These are phyloP conservation scores for Phytophthora pluvialis DNA, from an alignment of 352 stramenopile species.

Conservation along the genomic window DNA sequence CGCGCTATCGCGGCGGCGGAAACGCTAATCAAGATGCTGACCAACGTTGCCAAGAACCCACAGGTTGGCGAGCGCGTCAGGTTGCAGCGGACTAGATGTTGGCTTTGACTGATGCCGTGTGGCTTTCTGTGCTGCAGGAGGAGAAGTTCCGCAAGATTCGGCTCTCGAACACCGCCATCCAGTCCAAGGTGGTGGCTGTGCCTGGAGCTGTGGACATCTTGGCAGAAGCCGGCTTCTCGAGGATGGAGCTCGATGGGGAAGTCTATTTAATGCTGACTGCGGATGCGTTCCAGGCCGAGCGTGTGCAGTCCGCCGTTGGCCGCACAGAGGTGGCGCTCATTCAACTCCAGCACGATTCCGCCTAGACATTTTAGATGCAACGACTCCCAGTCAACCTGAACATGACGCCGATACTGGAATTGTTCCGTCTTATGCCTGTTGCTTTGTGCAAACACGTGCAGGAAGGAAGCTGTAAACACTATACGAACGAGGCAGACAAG, in stretches of 20 bases:
- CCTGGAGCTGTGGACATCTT: constrained; percentile 62
- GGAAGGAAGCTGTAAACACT: no score
- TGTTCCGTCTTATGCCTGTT: neutral
- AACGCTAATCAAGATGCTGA: constrained; percentile 76
- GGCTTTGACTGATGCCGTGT: constrained; percentile 1
- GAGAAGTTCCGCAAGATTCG: constrained; percentile 78
- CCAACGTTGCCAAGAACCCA: constrained; percentile 68
- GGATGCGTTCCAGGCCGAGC: constrained; percentile 45
- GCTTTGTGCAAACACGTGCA: no score
- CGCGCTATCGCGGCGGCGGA: constrained; percentile 61
- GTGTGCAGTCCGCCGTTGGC: constrained; percentile 63
- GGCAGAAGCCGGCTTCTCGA: constrained; percentile 60
- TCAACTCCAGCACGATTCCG: constrained; percentile 66
- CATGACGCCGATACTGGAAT: constrained; percentile 24
- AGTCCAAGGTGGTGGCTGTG: constrained; percentile 70
- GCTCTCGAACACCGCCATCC: constrained; percentile 62
- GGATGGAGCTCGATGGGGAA: constrained; percentile 51
- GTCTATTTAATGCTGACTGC: constrained; percentile 60
- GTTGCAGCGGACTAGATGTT: neutral
- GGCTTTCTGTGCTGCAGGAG: constrained; percentile 39
- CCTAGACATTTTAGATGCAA: constrained; percentile 25
- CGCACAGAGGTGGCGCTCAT: constrained; percentile 71
- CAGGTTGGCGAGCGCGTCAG: constrained; percentile 35
- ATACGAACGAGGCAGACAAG: neutral
- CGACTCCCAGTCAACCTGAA: constrained; percentile 15